Percentiles rank a stretch among this genome's conserved stretches.
phyloP scores from a whole-genome alignment of 1,284 basidiomycete species.

The Sutorius eximius region DNA sequence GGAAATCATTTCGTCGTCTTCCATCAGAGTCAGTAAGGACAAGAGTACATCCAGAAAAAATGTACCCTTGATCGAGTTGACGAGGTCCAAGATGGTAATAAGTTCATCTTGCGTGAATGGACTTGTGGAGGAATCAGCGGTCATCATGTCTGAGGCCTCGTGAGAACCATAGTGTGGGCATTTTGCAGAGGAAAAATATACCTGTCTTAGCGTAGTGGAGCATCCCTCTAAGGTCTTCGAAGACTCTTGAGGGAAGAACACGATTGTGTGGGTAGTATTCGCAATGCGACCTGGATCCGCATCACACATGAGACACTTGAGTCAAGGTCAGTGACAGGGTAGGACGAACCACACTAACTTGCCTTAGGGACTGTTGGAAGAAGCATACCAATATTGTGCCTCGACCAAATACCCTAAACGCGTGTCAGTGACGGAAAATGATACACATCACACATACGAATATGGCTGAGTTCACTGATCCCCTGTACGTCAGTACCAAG shows the following conservation, averaged over 20 bases:
- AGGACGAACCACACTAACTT: neutral
- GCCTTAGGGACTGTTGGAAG: neutral
- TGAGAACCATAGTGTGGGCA: neutral
- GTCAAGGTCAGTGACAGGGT: neutral
- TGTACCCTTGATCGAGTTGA: slow-evolving; percentile 21
- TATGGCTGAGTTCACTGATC: slow-evolving; percentile 9
- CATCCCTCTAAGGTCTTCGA: slow-evolving; percentile 20
- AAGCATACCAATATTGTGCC: slow-evolving; percentile 16
- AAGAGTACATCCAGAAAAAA: neutral
- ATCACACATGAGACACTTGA: neutral
- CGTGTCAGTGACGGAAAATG: slow-evolving; percentile 2
- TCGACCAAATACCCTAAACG: slow-evolving; percentile 18
- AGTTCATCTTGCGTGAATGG: slow-evolving; percentile 20
- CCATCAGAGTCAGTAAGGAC: neutral
- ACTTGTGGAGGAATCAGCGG: slow-evolving; percentile 20
- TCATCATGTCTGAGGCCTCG: slow-evolving; percentile 16
- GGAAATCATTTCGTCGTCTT: slow-evolving; percentile 7
- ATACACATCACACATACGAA: slow-evolving; percentile 12
- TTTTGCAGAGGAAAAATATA: neutral
- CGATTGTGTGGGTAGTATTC: slow-evolving; percentile 21
- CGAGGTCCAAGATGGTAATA: slow-evolving; percentile 11
- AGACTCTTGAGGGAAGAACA: slow-evolving; percentile 1
- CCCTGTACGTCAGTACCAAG: slow-evolving; percentile 9
- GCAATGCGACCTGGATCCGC: slow-evolving; percentile 16
- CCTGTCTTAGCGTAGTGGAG: slow-evolving; percentile 23